Percentiles rank a stretch among this genome's conserved stretches.
Evolutionary conservation across 2,329 filamentous ascomycete genomes (phyloP).

Genomic region (Annulohypoxylon truncatum): DNA sequence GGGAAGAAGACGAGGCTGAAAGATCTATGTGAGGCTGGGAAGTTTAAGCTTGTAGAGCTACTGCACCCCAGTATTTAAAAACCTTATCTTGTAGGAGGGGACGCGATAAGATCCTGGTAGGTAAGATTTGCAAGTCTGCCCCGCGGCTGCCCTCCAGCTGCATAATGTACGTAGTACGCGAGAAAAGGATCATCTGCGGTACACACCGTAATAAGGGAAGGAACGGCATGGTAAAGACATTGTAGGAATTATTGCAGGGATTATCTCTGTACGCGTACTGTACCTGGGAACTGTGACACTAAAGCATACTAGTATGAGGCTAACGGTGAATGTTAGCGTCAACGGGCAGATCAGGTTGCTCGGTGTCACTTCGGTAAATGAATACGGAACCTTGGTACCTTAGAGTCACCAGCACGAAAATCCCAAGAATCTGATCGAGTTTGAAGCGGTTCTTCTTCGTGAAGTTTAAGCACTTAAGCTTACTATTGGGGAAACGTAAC

Average conservation of each 20-base stretch:
- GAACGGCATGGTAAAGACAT: background rate
- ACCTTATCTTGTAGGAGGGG: background rate
- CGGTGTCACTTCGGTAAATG: constrained; percentile 41
- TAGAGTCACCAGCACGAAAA: constrained; percentile 10
- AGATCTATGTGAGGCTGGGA: constrained; percentile 9
- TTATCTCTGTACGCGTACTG: background rate
- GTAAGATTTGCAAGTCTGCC: background rate
- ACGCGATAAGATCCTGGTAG: background rate
- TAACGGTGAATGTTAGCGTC: constrained; percentile 16
- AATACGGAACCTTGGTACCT: constrained; percentile 1
- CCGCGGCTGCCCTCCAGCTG: background rate
- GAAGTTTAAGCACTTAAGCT: constrained; percentile 7
- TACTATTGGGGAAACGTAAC: constrained; percentile 26
- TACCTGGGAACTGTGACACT: background rate
- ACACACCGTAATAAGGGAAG: too few relatives aligned
- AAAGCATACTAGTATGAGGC: constrained; percentile 7
- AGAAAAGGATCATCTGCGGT: too few relatives aligned
- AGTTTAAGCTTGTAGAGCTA: background rate
- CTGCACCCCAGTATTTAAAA: background rate
- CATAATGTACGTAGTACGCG: too few relatives aligned
- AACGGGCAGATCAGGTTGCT: constrained; percentile 25
- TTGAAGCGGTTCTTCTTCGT: constrained; percentile 40
- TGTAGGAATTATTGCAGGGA: background rate
- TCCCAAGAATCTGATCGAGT: background rate
- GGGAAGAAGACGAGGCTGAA: constrained; percentile 4